Conservation (phyloP, 768 basidiomycete species). For the Kwoniella sp. region DNA sequence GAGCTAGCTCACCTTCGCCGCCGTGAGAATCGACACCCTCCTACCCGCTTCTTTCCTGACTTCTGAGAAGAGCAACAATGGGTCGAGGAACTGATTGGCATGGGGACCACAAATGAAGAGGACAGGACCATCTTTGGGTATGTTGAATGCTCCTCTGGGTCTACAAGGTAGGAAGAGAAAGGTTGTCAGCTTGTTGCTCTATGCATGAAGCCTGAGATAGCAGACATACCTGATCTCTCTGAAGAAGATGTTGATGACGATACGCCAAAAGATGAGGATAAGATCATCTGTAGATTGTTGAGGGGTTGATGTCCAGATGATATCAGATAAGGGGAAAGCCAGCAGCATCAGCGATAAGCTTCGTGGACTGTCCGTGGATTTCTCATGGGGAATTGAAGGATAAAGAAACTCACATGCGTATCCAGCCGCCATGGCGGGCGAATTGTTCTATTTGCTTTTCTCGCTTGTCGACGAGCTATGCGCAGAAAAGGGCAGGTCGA, state of each 20-base stretch:
- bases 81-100: slow-evolving; percentile 93
- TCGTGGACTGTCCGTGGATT: slow-evolving; percentile 17
- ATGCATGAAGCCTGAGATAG: neutral
- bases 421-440: slow-evolving; percentile 43
- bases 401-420: slow-evolving; percentile 33
- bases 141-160: slow-evolving; percentile 90
- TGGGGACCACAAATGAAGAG: slow-evolving; percentile 94
- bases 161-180: slow-evolving; percentile 56
- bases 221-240: slow-evolving; percentile 69
- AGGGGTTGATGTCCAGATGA: slow-evolving; percentile 4
- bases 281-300: slow-evolving; percentile 63
- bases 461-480: too few relatives aligned
- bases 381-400: slow-evolving; percentile 11
- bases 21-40: slow-evolving; percentile 81
- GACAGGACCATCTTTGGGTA: slow-evolving; percentile 84
- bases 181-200: neutral
- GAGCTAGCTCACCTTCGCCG: slow-evolving; percentile 63
- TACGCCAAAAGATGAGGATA: slow-evolving; percentile 79
- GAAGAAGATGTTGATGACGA: slow-evolving; percentile 90
- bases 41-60: slow-evolving; percentile 81
- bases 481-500: too few relatives aligned
- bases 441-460: neutral
- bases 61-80: slow-evolving; percentile 78
- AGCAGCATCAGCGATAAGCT: slow-evolving; percentile 4
- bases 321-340: slow-evolving; percentile 12